Evolutionary conservation across 768 basidiomycete genomes (phyloP).

Genomic region (Leccinum sublutescens): DNA sequence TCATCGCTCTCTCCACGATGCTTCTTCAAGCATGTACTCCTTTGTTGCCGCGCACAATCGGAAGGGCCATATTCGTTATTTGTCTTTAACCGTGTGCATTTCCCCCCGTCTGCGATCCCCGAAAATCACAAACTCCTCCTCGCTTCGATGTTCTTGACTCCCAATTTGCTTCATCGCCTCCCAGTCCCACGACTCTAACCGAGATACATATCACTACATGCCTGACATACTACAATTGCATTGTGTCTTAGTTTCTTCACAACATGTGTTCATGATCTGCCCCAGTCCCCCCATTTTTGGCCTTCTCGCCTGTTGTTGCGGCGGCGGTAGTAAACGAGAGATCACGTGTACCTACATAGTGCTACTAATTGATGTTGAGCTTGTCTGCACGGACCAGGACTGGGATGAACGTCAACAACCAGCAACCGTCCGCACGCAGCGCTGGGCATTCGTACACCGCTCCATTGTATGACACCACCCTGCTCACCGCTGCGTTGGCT

Average conservation of each 20-base stretch:
- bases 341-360: slow-evolving; percentile 20
- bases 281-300: neutral
- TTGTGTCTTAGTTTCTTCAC: slow-evolving; percentile 28
- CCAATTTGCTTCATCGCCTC: slow-evolving; percentile 18
- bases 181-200: slow-evolving; percentile 19
- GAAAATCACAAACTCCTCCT: slow-evolving; percentile 25
- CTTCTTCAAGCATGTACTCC: slow-evolving; percentile 10
- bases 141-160: slow-evolving; percentile 31
- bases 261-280: slow-evolving; percentile 22
- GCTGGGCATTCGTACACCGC: slow-evolving; percentile 4
- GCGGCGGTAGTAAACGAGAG: neutral
- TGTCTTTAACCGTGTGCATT: slow-evolving; percentile 26
- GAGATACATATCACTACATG: slow-evolving; percentile 27
- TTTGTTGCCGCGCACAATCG: slow-evolving; percentile 11
- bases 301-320: slow-evolving; percentile 4
- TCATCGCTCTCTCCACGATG: slow-evolving; percentile 14
- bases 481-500: slow-evolving; percentile 25
- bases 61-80: slow-evolving; percentile 23
- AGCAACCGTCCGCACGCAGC: slow-evolving; percentile 7
- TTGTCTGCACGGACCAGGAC: neutral
- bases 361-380: neutral
- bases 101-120: slow-evolving; percentile 10
- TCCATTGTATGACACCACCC: slow-evolving; percentile 25
- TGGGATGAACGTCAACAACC: slow-evolving; percentile 12
- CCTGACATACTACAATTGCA: slow-evolving; percentile 34